Percentiles rank a stretch among this genome's conserved stretches.
Conservation (phyloP, 257 asterid species). For the Echites panduratus region DNA sequence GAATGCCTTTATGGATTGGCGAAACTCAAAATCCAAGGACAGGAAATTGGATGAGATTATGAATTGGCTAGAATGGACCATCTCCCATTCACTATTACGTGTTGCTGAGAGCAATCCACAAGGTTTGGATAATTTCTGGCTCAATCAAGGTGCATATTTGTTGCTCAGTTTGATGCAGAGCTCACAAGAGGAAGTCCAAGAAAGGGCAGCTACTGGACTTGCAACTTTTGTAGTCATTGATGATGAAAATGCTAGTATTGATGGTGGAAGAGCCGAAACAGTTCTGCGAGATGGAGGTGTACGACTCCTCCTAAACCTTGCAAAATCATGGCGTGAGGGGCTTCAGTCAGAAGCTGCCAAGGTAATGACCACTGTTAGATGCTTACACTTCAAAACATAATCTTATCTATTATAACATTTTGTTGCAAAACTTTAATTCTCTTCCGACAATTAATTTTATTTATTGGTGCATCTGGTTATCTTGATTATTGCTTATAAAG, state of each 20-base stretch:
- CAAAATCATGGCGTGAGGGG: slow-evolving; percentile 73
- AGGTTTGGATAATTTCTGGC: slow-evolving; percentile 76
- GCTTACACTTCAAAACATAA: neutral
- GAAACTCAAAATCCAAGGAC: slow-evolving; percentile 32
- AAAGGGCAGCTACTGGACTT: slow-evolving; percentile 81
- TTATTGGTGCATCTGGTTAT: neutral
- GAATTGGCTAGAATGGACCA: slow-evolving; percentile 76
- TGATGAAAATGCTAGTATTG: slow-evolving; percentile 74
- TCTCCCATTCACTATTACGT: slow-evolving; percentile 69
- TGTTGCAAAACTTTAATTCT: neutral
- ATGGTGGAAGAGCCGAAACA: slow-evolving; percentile 72
- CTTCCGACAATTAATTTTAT: neutral
- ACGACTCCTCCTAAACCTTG: slow-evolving; percentile 61
- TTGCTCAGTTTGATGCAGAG: slow-evolving; percentile 69
- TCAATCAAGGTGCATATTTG: slow-evolving; percentile 64
- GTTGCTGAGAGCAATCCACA: slow-evolving; percentile 69
- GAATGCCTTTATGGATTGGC: slow-evolving; percentile 51
- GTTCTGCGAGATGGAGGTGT: slow-evolving; percentile 66
- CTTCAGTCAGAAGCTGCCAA: slow-evolving; percentile 84
- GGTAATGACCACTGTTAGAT: slow-evolving; percentile 32
- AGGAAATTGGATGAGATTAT: slow-evolving; percentile 42
- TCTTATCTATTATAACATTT: neutral
- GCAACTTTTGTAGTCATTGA: slow-evolving; percentile 73
- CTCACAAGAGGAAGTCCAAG: slow-evolving; percentile 75
- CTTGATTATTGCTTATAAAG: slow-evolving; percentile 3